Percentiles rank a stretch among this genome's conserved stretches.
These are phyloP conservation scores for Phytophthora meadii DNA, from an alignment of 352 stramenopile genomes.

Conservation along the genomic window DNA sequence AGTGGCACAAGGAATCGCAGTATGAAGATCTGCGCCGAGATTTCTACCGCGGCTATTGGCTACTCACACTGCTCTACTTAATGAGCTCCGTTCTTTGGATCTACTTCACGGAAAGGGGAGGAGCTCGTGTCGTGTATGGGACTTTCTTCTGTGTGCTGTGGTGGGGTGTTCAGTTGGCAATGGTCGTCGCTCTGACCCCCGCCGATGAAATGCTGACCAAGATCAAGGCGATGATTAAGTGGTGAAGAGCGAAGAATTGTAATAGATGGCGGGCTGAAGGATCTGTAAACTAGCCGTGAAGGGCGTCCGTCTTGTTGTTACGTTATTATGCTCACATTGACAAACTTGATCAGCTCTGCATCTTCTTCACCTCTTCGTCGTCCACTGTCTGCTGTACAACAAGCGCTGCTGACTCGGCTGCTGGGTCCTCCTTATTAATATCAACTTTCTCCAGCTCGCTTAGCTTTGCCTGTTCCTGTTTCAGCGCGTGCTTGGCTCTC, in stretches of 20 bases:
- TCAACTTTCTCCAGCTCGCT: slow-evolving; percentile 15
- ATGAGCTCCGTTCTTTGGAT: slow-evolving; percentile 57
- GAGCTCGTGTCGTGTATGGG: slow-evolving; percentile 54
- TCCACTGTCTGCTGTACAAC: slow-evolving; percentile 25
- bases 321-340: neutral
- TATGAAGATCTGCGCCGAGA: slow-evolving; percentile 43
- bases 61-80: slow-evolving; percentile 51
- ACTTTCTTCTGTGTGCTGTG: slow-evolving; percentile 56
- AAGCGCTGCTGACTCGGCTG: slow-evolving; percentile 14
- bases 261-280: slow-evolving; percentile 4
- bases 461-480: slow-evolving; percentile 22
- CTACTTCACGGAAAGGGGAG: slow-evolving; percentile 63
- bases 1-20: slow-evolving; percentile 49
- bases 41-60: slow-evolving; percentile 80
- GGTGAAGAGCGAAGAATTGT: slow-evolving; percentile 13
- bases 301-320: neutral
- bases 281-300: too few species aligned
- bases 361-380: slow-evolving; percentile 19
- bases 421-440: slow-evolving; percentile 4
- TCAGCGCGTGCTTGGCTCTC: slow-evolving; percentile 31
- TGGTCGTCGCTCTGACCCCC: slow-evolving; percentile 66
- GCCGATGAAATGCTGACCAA: slow-evolving; percentile 56
- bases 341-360: slow-evolving; percentile 14
- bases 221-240: slow-evolving; percentile 34
- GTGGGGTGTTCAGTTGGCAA: slow-evolving; percentile 61